Percentiles rank a stretch among this genome's conserved stretches.
These are phyloP conservation scores for Senna siamea DNA, from an alignment of 306 rosid genomes.

Conservation along the genomic window DNA sequence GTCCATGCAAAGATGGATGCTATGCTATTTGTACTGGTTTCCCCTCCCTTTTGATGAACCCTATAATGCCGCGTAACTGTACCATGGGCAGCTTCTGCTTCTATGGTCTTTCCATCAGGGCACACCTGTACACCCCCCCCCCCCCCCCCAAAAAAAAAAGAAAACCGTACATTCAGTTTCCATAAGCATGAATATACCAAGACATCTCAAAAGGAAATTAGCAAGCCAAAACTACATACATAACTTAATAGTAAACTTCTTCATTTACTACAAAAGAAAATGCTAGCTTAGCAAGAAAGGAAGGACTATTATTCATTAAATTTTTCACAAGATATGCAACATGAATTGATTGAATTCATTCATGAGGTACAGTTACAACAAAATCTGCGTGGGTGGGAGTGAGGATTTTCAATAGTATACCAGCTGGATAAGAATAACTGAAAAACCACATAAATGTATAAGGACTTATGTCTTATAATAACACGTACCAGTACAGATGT, in stretches of 20 bases:
- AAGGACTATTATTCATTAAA: background rate
- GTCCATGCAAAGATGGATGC: constrained; percentile 99
- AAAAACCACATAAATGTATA: background rate
- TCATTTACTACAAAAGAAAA: constrained; percentile 17
- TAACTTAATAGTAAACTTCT: background rate
- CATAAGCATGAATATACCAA: constrained; percentile 7
- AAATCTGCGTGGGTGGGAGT: background rate
- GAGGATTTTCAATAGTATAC: constrained; percentile 10
- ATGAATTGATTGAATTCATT: constrained; percentile 19
- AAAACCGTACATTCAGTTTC: constrained; percentile 34
- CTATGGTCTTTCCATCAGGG: constrained; percentile 99
- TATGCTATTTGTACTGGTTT: constrained; percentile 99
- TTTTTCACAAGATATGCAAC: background rate
- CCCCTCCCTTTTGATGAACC: constrained; percentile 99
- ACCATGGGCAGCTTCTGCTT: constrained; percentile 99
- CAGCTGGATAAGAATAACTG: background rate
- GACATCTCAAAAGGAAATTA: background rate
- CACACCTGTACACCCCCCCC: constrained; percentile 77
- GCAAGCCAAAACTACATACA: background rate
- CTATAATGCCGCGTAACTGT: constrained; percentile 94
- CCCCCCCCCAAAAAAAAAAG: too few species aligned
- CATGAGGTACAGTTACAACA: background rate
- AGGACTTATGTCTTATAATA: background rate
- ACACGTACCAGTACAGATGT: constrained; percentile 91
- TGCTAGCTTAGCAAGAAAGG: background rate